Evolutionary conservation across 768 basidiomycete species (phyloP).

Genomic region (Infundibulicybe gibba): DNA sequence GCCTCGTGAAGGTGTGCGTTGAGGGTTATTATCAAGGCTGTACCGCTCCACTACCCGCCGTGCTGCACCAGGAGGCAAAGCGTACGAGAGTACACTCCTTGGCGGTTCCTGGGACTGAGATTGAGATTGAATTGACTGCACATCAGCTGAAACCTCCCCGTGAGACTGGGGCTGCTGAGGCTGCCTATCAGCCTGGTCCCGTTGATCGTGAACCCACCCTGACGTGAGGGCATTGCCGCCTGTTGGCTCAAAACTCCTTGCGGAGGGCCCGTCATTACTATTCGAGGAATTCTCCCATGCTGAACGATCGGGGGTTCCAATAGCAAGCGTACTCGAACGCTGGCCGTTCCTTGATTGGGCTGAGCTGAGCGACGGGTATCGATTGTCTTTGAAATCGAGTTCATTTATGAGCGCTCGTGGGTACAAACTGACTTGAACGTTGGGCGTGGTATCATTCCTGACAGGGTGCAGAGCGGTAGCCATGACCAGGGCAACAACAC

Average conservation of each 20-base stretch:
- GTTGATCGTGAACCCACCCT: slow-evolving; percentile 19
- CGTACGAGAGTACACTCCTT: slow-evolving; percentile 39
- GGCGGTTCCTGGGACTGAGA: slow-evolving; percentile 29
- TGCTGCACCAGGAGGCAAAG: slow-evolving; percentile 36
- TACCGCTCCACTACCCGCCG: slow-evolving; percentile 50
- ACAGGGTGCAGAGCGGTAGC: slow-evolving; percentile 47
- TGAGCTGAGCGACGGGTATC: slow-evolving; percentile 38
- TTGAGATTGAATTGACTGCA: slow-evolving; percentile 27
- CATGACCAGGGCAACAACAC: slow-evolving; percentile 30
- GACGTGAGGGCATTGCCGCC: slow-evolving; percentile 11
- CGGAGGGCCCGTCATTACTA: slow-evolving; percentile 8
- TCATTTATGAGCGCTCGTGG: slow-evolving; percentile 55
- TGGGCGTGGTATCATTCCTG: slow-evolving; percentile 33
- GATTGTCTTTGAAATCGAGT: slow-evolving; percentile 59
- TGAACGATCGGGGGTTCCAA: slow-evolving; percentile 19
- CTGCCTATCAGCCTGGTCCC: slow-evolving; percentile 15
- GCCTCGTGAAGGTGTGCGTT: slow-evolving; percentile 27
- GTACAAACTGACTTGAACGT: slow-evolving; percentile 37
- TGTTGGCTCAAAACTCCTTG: slow-evolving; percentile 13
- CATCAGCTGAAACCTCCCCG: slow-evolving; percentile 23
- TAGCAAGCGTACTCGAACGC: slow-evolving; percentile 23
- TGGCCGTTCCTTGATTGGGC: slow-evolving; percentile 17
- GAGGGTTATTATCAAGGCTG: slow-evolving; percentile 44
- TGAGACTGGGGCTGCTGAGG: slow-evolving; percentile 15
- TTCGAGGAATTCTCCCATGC: slow-evolving; percentile 19